A percentile compares a stretch with the other conserved stretches of the same genome.
Conservation (phyloP, 805 yeast species). For the Clavispora carvajalis region DNA sequence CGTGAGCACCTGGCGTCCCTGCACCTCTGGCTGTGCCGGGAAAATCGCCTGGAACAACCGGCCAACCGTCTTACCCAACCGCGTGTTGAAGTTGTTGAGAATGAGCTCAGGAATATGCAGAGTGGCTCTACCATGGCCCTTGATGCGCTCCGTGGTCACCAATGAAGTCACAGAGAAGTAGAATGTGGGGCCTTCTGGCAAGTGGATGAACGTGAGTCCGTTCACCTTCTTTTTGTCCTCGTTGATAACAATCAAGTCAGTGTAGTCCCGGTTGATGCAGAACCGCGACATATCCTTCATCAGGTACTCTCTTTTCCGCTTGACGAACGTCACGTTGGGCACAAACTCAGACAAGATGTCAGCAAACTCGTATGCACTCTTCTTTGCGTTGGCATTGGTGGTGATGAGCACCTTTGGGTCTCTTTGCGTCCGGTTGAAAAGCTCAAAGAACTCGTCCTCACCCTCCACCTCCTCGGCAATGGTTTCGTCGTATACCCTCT, state of each 20-base stretch:
- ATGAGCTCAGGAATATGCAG: slow-evolving; percentile 89
- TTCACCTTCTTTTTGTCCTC: slow-evolving; percentile 91
- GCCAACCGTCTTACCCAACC: slow-evolving; percentile 91
- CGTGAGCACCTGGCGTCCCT: slow-evolving; percentile 94
- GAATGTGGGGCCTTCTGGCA: slow-evolving; percentile 94
- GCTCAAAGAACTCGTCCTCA: slow-evolving; percentile 54
- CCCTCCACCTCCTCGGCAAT: slow-evolving; percentile 56
- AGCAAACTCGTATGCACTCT: slow-evolving; percentile 85
- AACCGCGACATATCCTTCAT: slow-evolving; percentile 84
- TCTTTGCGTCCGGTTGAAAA: slow-evolving; percentile 20
- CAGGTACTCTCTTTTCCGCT: slow-evolving; percentile 76
- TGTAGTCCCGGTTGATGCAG: slow-evolving; percentile 77
- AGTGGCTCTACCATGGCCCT: slow-evolving; percentile 89
- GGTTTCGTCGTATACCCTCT: slow-evolving; percentile 85
- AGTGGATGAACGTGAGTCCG: slow-evolving; percentile 87
- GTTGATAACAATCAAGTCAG: slow-evolving; percentile 83
- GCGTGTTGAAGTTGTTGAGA: slow-evolving; percentile 85
- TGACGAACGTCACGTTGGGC: slow-evolving; percentile 82
- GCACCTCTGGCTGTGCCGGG: slow-evolving; percentile 89
- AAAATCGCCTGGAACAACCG: slow-evolving; percentile 85
- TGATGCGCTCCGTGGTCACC: slow-evolving; percentile 65
- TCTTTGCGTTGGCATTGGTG: slow-evolving; percentile 81
- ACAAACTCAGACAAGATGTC: slow-evolving; percentile 77
- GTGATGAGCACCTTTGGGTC: slow-evolving; percentile 88
- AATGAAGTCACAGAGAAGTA: slow-evolving; percentile 81